Evolutionary conservation across 345 rosid genomes (phyloP), one percentile per base, ranked within the genome.

Genomic region (Corchorus capsularis): DNA sequence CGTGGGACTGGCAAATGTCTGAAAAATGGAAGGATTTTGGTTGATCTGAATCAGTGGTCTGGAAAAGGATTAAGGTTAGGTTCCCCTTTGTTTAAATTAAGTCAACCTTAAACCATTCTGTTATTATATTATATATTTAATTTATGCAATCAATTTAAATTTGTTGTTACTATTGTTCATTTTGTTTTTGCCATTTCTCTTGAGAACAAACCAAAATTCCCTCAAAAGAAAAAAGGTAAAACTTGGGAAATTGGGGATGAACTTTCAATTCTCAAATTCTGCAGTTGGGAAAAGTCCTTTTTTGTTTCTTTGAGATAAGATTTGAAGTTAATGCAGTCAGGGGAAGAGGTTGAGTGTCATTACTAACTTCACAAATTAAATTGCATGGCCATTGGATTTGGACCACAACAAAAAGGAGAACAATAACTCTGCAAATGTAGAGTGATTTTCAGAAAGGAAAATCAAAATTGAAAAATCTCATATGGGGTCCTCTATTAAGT

Each of bases 141-240:
- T 27, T 75, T 70, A 39, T n/a, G 78, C 57, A 69, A 61, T 69
- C 70, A 13, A 64, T 65, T 76, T 59, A 37, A 76, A 71, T 65
- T 34, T 53, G 41, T 72, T 59, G 59, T 15, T 57, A n/a, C n/a
- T n/a, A 27, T 20, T 39, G 12, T 71, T 50, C 50, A 10, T 64
- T 2, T 65, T 43, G 5, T 8, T 20, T 49, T 71, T 43, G 63
- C 5, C 43, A 39, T 39, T 3, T 39, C 0, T 6, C 43, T 39
- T 4, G 1, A 39, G 43, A 39, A 39, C 0, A 3, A 3, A 39
- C 6, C 5, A 15, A 4, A 52, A 15, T 4, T 14, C 41, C 41
- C 13, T 60, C 17, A 32, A 34, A 5, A 41, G 41, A 61, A 34
- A 14, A 4, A 11, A 8, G 39, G 6, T 27, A 34, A 34, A 34